Evolutionary conservation across 495 filamentous ascomycete species (phyloP).

Genomic region (Penicillium fimorum): DNA sequence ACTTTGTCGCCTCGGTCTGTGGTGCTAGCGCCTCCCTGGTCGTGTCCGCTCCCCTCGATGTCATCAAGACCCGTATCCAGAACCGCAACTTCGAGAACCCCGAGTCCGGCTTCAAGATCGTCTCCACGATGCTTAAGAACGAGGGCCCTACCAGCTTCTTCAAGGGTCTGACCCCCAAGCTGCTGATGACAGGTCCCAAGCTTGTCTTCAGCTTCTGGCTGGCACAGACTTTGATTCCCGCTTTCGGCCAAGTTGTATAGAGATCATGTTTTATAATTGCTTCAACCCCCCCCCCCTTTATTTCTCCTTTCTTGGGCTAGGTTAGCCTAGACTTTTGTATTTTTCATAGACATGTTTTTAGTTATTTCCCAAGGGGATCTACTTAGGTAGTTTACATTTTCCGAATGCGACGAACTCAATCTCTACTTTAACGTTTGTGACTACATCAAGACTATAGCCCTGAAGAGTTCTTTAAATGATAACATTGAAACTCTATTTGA

Average conservation of each 20-base stretch:
- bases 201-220: constrained; percentile 99
- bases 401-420: constrained; percentile 12
- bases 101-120: constrained; percentile 87
- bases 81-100: constrained; percentile 99
- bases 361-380: constrained; percentile 11
- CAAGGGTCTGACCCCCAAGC: constrained; percentile 95
- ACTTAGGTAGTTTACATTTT: constrained; percentile 3
- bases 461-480: neutral
- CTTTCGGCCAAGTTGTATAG: constrained; percentile 61
- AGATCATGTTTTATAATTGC: constrained; percentile 10
- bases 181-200: constrained; percentile 98
- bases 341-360: constrained; percentile 19
- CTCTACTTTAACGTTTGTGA: constrained; percentile 1
- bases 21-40: constrained; percentile 90
- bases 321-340: constrained; percentile 12
- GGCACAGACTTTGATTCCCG: constrained; percentile 86
- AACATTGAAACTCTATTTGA: neutral
- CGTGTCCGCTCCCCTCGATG: constrained; percentile 92
- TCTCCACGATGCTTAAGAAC: constrained; percentile 84
- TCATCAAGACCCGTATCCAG: constrained; percentile 99
- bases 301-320: constrained; percentile 4
- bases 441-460: neutral
- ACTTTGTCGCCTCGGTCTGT: constrained; percentile 94
- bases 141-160: constrained; percentile 89
- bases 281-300: constrained; percentile 4